Base-by-base conservation (phyloP, 805 yeast species). In the Komagataella ulmi region DNA sequence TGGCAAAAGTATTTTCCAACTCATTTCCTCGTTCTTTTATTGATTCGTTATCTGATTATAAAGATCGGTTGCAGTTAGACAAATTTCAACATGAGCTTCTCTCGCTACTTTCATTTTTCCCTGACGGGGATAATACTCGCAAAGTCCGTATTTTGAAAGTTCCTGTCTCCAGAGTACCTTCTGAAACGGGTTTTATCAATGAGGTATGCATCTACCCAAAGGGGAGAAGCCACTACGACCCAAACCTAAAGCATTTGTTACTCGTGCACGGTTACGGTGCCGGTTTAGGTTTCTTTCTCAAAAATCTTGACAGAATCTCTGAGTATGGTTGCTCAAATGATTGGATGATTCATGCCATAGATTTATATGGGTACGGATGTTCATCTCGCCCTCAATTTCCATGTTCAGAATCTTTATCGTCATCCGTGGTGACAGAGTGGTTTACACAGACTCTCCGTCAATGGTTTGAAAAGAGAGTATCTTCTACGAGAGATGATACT, bases 181-280 rank as follows among this genome's bases (percentile, higher is more conserved):
- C 40, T 8, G 62, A 59, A 1, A 76, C 77, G 6, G 69, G 79
- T 24, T 78, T 68, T 58, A 82, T 90, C 53, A 91, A 90, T 66
- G 98, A 91, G 66, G 80, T 89, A 54, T 75, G 70, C 54, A 76
- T 90, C 36, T 55, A 72, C 57, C 77, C 85, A 3, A 52, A 23
- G 17, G 51, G 14, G 7, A 44, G 7, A 12, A 14, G 17, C 17
- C 52, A 24, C 50, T 53, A 48, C 24, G 51, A 56, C 6, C 57
- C 55, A 3, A 53, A 55, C 10, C 61, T 59, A 23, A 67, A 65
- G 52, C 86, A 81, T 64, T 65, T 89, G 21, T 88, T 93, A 2
- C 65, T 91, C 55, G 67, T 93, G 3, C 99, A 91, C 65, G 99
- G 99, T 0, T 89, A 88, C 61, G 97, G 96, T 1, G 96, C 98